Percentiles rank a stretch among this genome's conserved stretches.
phyloP scores from a whole-genome alignment of 192 early-diverging fungal species.

The Coemansia sp. region DNA sequence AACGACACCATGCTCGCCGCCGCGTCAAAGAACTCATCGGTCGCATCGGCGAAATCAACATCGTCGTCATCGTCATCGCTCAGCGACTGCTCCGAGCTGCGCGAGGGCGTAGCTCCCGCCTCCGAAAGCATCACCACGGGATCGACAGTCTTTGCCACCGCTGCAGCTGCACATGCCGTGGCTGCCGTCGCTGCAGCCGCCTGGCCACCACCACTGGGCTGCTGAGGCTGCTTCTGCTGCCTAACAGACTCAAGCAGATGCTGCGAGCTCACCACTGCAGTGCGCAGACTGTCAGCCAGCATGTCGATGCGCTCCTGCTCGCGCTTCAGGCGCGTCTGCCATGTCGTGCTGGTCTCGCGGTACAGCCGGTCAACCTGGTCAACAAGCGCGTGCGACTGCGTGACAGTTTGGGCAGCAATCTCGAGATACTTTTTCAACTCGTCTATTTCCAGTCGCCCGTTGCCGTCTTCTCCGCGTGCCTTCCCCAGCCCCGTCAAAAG shows the following conservation, averaged over 20 bases:
- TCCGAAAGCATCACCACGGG: neutral
- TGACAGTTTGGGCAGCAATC: conserved; percentile 30
- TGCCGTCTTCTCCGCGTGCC: conserved; percentile 16
- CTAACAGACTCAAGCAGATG: conserved; percentile 28
- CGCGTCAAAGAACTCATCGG: conserved; percentile 69
- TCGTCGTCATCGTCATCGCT: conserved; percentile 36
- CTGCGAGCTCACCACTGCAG: conserved; percentile 46
- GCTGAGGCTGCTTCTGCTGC: conserved; percentile 10
- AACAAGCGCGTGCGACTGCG: conserved; percentile 26
- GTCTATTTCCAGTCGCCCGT: conserved; percentile 13
- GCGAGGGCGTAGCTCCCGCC: neutral
- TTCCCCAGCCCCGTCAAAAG: conserved; percentile 53
- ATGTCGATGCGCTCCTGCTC: conserved; percentile 54
- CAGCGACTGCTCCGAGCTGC: neutral
- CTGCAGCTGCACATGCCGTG: neutral
- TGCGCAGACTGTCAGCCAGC: conserved; percentile 51
- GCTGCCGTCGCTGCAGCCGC: conserved; percentile 14
- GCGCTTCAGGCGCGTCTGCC: conserved; percentile 30
- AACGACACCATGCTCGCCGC: conserved; percentile 39
- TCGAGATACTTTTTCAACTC: conserved; percentile 24
- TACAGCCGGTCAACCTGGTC: conserved; percentile 23
- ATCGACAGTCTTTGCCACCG: neutral
- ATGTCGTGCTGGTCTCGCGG: conserved; percentile 24
- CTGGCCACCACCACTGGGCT: conserved; percentile 1
- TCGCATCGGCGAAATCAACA: conserved; percentile 54